Evolutionary conservation across 225 moss, liverwort and hornwort species (phyloP), one percentile per base, ranked within the genome.

Genomic region (Sphagnum contortum): DNA sequence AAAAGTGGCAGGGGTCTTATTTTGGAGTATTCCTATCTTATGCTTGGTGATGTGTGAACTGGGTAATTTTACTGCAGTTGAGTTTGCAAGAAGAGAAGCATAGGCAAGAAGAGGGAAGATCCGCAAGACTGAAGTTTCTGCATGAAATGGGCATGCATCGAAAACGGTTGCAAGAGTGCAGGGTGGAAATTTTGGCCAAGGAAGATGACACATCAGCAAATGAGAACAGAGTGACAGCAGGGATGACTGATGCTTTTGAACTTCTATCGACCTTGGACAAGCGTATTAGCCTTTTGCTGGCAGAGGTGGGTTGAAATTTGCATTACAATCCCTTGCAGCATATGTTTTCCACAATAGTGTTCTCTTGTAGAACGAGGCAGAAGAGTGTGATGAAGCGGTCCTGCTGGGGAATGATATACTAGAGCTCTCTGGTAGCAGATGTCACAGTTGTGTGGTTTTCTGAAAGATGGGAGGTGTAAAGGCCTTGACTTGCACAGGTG

Each of bases 281-380:
- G 71, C 88, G 92, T 64, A 90, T 98, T 76, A 90, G 90, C 59
- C 80, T 98, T 62, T 85, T 98, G 49, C 81, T 98, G 68, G 96
- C 90, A 7, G 88, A 98, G 88, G 96, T 98, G 72, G 54, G 46
- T 5, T 12, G 5, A 45, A 5, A 12, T 5, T 12, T 4, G n/a
- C 44, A 45, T 60, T 5, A 5, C 59, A 13, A 13, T 5, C 59
- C 4, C 12, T 4, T 5, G 12, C 59, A 13, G 12, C 59, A 12
- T 45, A n/a, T 5, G 12, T 12, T 60, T 60, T 60, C 44, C 4
- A 6, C 12, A 6, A 5, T 45, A 13, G 6, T 4, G 44, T 13
- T 4, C 5, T 60, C 59, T 12, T 5, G 12, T 12, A 45, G 12
- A 13, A 60, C 6, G 4, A 5, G n/a, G 5, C n/a, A 12, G 12